phyloP scores from a whole-genome alignment of 495 filamentous ascomycete species.

The Daldinia decipiens region DNA sequence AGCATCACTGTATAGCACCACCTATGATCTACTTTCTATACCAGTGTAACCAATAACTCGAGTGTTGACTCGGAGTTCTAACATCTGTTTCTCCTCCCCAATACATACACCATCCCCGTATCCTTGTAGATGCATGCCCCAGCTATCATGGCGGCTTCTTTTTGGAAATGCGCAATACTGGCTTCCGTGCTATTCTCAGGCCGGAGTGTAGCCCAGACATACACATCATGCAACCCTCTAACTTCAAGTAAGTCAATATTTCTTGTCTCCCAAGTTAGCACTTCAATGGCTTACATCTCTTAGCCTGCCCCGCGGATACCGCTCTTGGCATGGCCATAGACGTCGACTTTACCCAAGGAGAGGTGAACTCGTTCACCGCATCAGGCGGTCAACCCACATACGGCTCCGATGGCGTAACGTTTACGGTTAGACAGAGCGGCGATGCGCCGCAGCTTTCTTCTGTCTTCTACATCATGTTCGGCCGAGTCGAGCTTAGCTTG shows the following conservation, averaged over 20 bases:
- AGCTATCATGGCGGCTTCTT: conserved; percentile 36
- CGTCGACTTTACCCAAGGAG: conserved; percentile 83
- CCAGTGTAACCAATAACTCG: conserved; percentile 17
- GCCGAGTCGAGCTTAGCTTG: conserved; percentile 75
- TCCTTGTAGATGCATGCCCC: conserved; percentile 27
- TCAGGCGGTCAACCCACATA: conserved; percentile 73
- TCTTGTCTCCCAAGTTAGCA: neutral
- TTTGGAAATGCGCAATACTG: conserved; percentile 37
- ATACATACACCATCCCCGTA: conserved; percentile 18
- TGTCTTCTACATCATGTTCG: conserved; percentile 87
- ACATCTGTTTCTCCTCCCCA: conserved; percentile 1
- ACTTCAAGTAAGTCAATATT: conserved; percentile 62
- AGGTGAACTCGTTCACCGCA: conserved; percentile 73
- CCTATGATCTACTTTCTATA: neutral
- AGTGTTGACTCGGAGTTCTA: conserved; percentile 17
- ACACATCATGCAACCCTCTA: conserved; percentile 76
- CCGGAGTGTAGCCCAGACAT: conserved; percentile 71
- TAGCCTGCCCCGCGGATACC: conserved; percentile 76
- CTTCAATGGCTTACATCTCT: conserved; percentile 32
- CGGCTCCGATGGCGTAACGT: conserved; percentile 77
- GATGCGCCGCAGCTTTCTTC: conserved; percentile 83
- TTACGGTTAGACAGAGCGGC: conserved; percentile 83
- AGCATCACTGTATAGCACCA: neutral
- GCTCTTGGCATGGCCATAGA: conserved; percentile 82
- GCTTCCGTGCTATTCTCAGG: conserved; percentile 42